Evolutionary conservation across 129 eudicot species (phyloP).

Genomic region (Pseudognaphalium luteoalbum): DNA sequence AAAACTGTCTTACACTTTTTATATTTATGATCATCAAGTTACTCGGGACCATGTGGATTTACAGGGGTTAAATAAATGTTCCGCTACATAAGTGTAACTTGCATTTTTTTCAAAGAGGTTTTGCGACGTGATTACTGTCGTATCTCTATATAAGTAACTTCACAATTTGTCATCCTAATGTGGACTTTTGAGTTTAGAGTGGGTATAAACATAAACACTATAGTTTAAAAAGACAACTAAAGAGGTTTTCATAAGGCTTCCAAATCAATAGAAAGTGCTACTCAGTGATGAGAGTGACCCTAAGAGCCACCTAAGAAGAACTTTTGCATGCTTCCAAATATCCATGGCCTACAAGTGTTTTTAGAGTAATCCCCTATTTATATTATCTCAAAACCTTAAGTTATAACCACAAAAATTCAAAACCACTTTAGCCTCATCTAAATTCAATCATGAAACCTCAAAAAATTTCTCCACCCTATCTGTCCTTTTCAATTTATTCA

Average conservation of each 20-base stretch:
- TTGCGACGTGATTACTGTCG: not conserved
- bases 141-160: not conserved
- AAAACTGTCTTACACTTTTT: not conserved
- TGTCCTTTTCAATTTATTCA: slow-evolving; percentile 30
- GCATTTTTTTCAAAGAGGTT: not conserved
- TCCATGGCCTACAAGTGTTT: slow-evolving; percentile 5
- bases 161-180: not conserved
- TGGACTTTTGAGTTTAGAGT: not conserved
- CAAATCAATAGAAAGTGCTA: slow-evolving; percentile 19
- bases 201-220: not conserved
- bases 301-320: slow-evolving; percentile 7
- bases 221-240: not conserved
- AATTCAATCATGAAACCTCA: slow-evolving; percentile 23
- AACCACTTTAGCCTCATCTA: slow-evolving; percentile 23
- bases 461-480: slow-evolving; percentile 33
- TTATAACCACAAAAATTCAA: slow-evolving; percentile 30
- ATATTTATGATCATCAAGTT: slow-evolving; percentile 10
- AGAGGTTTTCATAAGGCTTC: slow-evolving; percentile 26
- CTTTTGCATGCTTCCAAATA: slow-evolving; percentile 15
- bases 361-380: slow-evolving; percentile 23
- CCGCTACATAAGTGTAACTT: not conserved
- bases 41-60: slow-evolving; percentile 25
- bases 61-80: not conserved
- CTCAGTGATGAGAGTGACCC: not conserved
- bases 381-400: slow-evolving; percentile 21